Conservation (phyloP, 2,329 filamentous ascomycete species). For the Sporothrix phasma region DNA sequence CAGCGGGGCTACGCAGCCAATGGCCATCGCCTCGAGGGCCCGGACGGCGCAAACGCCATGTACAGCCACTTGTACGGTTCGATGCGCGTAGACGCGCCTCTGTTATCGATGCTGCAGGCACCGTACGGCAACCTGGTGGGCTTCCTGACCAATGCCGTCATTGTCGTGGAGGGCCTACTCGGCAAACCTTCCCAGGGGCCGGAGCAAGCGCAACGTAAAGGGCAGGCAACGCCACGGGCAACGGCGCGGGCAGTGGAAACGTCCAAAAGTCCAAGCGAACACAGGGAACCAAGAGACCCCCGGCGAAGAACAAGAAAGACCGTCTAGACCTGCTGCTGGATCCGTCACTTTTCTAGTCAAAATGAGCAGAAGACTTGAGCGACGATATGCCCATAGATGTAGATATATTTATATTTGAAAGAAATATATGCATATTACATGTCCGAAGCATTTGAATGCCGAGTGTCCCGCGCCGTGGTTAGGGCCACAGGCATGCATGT, state of each 20-base stretch:
- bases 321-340: background rate
- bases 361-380: background rate
- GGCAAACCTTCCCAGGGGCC: too few species aligned
- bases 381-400: background rate
- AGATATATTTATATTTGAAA: background rate
- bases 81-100: constrained; percentile 13
- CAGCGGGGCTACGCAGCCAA: constrained; percentile 20
- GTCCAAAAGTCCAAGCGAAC: too few species aligned
- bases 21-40: constrained; percentile 14
- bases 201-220: too few species aligned
- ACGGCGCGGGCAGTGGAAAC: background rate
- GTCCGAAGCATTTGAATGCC: too few species aligned
- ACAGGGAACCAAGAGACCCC: background rate
- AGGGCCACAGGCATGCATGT: too few species aligned
- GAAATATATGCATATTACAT: background rate
- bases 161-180: constrained; percentile 13
- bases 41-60: background rate
- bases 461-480: too few species aligned
- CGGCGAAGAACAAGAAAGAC: background rate
- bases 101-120: constrained; percentile 6
- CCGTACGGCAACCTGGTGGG: constrained; percentile 10
- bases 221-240: too few species aligned
- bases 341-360: background rate
- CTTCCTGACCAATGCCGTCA: constrained; percentile 13
- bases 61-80: constrained; percentile 17